Percentiles rank a stretch among this genome's conserved stretches.
These are phyloP conservation scores for Clonostachys rhizophaga DNA, from an alignment of 2,329 filamentous ascomycete species.

Conservation along the genomic window DNA sequence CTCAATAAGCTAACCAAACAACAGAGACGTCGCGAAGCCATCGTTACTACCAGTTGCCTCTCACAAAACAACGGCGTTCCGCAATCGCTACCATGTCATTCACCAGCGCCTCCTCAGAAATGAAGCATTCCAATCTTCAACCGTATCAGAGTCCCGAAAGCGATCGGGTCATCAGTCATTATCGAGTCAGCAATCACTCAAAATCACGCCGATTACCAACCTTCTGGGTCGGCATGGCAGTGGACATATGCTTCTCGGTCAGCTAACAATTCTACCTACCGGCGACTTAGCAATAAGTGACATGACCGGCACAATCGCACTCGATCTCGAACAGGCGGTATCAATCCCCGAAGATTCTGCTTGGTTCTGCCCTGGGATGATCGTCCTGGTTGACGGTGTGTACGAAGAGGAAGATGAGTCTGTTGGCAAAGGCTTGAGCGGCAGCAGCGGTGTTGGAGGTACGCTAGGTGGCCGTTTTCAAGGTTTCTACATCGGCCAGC, in stretches of 20 bases:
- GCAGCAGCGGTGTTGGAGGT: constrained; percentile 78
- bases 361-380: constrained; percentile 95
- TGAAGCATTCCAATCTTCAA: constrained; percentile 83
- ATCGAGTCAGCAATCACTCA: constrained; percentile 64
- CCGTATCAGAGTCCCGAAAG: constrained; percentile 58
- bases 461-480: constrained; percentile 90
- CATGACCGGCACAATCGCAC: constrained; percentile 77
- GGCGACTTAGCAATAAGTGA: constrained; percentile 82
- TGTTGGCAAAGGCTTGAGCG: constrained; percentile 64
- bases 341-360: constrained; percentile 80
- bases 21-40: constrained; percentile 56
- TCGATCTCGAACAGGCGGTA: constrained; percentile 77
- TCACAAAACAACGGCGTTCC: constrained; percentile 81
- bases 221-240: constrained; percentile 75
- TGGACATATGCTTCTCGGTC: constrained; percentile 80
- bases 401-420: constrained; percentile 89
- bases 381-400: constrained; percentile 90
- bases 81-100: constrained; percentile 87
- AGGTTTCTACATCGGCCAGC: constrained; percentile 85
- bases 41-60: constrained; percentile 71
- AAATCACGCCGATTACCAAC: constrained; percentile 80
- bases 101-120: constrained; percentile 90
- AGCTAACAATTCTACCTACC: constrained; percentile 75
- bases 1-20: constrained; percentile 8
- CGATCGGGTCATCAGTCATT: constrained; percentile 53